Base-by-base conservation (phyloP, 768 basidiomycete genomes). In the Leccinum longicurvipes region DNA sequence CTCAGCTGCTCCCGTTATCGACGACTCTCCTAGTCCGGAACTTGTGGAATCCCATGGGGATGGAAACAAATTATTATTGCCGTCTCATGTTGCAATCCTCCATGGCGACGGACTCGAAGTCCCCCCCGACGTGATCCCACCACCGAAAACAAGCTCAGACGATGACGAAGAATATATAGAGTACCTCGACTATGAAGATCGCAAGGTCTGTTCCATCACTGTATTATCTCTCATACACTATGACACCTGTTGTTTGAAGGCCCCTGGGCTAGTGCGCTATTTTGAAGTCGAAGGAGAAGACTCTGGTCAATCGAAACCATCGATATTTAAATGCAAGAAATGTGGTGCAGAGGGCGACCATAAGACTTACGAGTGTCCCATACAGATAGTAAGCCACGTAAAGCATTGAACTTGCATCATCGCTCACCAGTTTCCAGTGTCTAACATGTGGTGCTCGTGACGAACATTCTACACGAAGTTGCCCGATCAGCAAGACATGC, bases 401-500 rank as follows among this genome's bases (percentile, higher is more conserved):
- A 41, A 27, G 5, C 7, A n/a, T 12, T 24, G 25, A 32, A 42
- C 24, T 15, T 3, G 29, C 8, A 41, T 29, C 23, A 10, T 47
- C 46, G 10, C 52, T 60, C 53, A 61, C 25, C 12, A 51, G 50
- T 50, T 24, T 12, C 2, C 51, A 92, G 91, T 93, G 91, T 66
- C 67, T 88, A 55, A 91, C 86, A 24, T 93, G 91, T 65, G 91
- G 91, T 55, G 87, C 79, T 28, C 82, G 86, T 49, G 82, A 92
- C 63, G 90, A 92, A 58, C 91, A 93, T 69, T 75, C 78, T 3
- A 91, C 91, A 17, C 77, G 85, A 39, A 82, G 83, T 50, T 93
- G 90, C 71, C 89, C 90, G 3, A 86, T 90, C 57, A 85, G 83
- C 71, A 91, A 91, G 70, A 84, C 80, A 0, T 93, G 91, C 64